phyloP scores from a whole-genome alignment of 2,329 filamentous ascomycete genomes.

The Cryphonectria radicalis region DNA sequence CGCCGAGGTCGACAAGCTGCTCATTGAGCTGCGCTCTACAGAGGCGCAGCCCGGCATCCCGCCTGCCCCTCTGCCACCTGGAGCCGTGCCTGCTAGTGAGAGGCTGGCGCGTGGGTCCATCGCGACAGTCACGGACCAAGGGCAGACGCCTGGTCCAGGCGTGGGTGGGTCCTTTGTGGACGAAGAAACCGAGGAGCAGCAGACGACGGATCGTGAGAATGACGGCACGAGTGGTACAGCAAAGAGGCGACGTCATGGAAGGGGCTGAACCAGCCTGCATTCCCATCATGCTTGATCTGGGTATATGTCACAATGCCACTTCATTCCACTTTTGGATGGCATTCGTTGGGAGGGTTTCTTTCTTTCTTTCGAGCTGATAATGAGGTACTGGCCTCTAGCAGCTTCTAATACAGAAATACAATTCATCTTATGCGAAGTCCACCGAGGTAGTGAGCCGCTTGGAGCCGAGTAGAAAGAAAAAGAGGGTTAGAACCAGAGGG shows the following conservation, averaged over 20 bases:
- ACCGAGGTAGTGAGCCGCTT: neutral
- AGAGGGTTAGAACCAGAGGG: neutral
- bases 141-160: constrained; percentile 27
- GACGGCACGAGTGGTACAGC: constrained; percentile 29
- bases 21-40: constrained; percentile 75
- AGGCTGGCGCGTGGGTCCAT: constrained; percentile 26
- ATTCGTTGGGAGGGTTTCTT: neutral
- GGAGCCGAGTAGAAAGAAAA: too few species aligned
- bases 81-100: constrained; percentile 30
- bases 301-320: neutral
- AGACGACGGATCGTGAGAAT: constrained; percentile 27
- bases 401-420: constrained; percentile 3
- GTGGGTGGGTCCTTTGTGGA: constrained; percentile 17
- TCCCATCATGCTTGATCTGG: neutral
- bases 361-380: neutral
- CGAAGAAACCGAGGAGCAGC: constrained; percentile 25
- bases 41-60: constrained; percentile 60
- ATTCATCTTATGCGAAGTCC: neutral
- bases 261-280: constrained; percentile 25
- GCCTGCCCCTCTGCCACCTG: constrained; percentile 36
- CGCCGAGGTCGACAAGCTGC: constrained; percentile 78
- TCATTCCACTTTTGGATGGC: neutral
- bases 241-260: constrained; percentile 34
- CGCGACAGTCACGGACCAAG: constrained; percentile 13
- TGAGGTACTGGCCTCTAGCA: neutral